phyloP scores from a whole-genome alignment of 2,329 filamentous ascomycete genomes.

The Akanthomyces muscarius region DNA sequence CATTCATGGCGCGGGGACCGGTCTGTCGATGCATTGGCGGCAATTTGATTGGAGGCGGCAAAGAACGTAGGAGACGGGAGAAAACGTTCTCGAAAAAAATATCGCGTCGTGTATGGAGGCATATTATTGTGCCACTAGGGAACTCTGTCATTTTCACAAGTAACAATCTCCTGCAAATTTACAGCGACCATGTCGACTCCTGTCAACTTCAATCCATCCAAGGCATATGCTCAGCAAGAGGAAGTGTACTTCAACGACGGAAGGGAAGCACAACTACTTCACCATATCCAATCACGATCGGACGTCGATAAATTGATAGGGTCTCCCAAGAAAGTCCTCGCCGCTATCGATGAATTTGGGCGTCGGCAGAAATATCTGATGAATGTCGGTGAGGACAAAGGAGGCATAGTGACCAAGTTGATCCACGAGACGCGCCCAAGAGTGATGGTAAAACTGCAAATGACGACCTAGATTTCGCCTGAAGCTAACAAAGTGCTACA shows the following conservation, averaged over 20 bases:
- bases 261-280: slow-evolving; percentile 68
- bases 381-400: slow-evolving; percentile 76
- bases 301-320: slow-evolving; percentile 60
- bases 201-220: slow-evolving; percentile 32
- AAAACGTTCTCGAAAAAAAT: neutral
- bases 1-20: neutral
- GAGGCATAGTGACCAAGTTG: slow-evolving; percentile 63
- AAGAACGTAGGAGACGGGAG: neutral
- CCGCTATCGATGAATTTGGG: slow-evolving; percentile 64
- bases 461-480: neutral
- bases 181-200: neutral
- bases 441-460: slow-evolving; percentile 48
- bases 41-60: neutral
- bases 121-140: no score
- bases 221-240: slow-evolving; percentile 41
- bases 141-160: no score
- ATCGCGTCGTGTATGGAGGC: no score
- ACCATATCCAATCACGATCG: slow-evolving; percentile 61
- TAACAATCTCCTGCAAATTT: neutral
- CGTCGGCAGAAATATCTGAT: slow-evolving; percentile 66
- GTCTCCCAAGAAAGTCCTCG: slow-evolving; percentile 60
- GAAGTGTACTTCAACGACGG: slow-evolving; percentile 59
- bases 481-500: slow-evolving; percentile 9
- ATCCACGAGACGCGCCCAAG: slow-evolving; percentile 64
- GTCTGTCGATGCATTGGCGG: neutral